Conservation (phyloP, 495 filamentous ascomycete species). For the Xylaria bambusicola region DNA sequence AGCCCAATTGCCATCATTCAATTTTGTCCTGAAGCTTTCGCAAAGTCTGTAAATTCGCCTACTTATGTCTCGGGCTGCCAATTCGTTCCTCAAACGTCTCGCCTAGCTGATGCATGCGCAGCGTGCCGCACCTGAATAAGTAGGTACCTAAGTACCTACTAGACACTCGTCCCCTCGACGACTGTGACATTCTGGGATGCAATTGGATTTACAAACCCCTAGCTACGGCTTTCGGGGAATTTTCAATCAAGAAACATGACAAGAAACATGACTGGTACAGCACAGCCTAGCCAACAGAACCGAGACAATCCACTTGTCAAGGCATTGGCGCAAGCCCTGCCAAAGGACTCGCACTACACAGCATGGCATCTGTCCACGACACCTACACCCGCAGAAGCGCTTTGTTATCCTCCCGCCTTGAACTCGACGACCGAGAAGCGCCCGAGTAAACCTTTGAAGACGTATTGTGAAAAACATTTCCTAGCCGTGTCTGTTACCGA, state of each 20-base stretch:
- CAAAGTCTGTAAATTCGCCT: no score
- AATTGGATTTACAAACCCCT: not conserved
- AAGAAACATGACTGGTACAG: slow-evolving; percentile 30
- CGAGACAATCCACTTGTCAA: slow-evolving; percentile 38
- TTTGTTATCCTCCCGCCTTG: slow-evolving; percentile 77
- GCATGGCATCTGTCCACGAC: slow-evolving; percentile 89
- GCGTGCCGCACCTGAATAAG: no score
- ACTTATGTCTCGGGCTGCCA: no score
- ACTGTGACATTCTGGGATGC: no score
- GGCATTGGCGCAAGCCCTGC: slow-evolving; percentile 68
- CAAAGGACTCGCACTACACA: slow-evolving; percentile 66
- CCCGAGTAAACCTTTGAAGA: slow-evolving; percentile 46
- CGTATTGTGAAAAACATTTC: slow-evolving; percentile 88
- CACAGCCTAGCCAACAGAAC: not conserved
- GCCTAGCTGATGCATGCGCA: no score
- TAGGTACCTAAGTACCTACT: no score
- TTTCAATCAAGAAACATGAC: slow-evolving; percentile 4
- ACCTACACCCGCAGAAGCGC: slow-evolving; percentile 66
- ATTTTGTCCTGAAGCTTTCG: no score
- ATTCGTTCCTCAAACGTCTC: no score
- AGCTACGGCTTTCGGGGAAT: not conserved
- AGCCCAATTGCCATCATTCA: no score
- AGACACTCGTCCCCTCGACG: no score
- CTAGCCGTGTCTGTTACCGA: slow-evolving; percentile 66
- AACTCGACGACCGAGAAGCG: slow-evolving; percentile 41